Percentiles rank a stretch among this genome's conserved stretches.
Evolutionary conservation across 495 filamentous ascomycete species (phyloP).

Genomic region (Hyaloscypha finlandica): DNA sequence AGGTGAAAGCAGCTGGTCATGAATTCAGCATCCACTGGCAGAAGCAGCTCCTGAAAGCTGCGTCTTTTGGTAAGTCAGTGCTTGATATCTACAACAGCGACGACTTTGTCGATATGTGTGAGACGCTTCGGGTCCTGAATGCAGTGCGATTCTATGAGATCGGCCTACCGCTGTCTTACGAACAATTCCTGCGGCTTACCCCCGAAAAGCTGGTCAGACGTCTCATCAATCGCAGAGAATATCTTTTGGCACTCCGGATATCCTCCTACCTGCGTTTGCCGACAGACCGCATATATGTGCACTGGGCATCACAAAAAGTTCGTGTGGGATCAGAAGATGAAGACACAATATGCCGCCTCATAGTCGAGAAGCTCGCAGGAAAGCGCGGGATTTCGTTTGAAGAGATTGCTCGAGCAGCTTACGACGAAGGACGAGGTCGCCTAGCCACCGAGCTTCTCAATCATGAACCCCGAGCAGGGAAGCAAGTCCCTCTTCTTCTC

Average conservation of each 20-base stretch:
- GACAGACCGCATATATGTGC: conserved; percentile 87
- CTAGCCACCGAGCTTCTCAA: conserved; percentile 90
- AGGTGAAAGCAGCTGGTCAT: conserved; percentile 80
- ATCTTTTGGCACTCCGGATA: conserved; percentile 86
- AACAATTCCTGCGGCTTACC: conserved; percentile 83
- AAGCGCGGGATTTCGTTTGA: conserved; percentile 95
- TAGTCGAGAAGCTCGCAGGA: conserved; percentile 82
- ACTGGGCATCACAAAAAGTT: conserved; percentile 96
- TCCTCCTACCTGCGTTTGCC: conserved; percentile 86
- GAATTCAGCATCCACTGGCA: conserved; percentile 92
- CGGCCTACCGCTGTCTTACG: conserved; percentile 87
- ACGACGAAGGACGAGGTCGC: conserved; percentile 86
- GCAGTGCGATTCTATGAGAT: conserved; percentile 89
- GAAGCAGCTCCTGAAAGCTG: conserved; percentile 91
- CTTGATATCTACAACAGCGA: conserved; percentile 95
- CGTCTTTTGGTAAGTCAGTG: conserved; percentile 95
- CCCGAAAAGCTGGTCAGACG: conserved; percentile 84
- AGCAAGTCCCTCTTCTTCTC: conserved; percentile 91
- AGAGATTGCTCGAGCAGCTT: conserved; percentile 88
- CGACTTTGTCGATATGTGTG: conserved; percentile 98
- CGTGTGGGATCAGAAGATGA: conserved; percentile 82
- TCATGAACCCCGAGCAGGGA: conserved; percentile 88
- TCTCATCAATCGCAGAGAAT: conserved; percentile 85
- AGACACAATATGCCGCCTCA: conserved; percentile 80
- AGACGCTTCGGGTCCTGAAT: conserved; percentile 88